These are phyloP conservation scores for Leishmania aethiopica DNA, from an alignment of 208 protist species.

Conservation along the genomic window DNA sequence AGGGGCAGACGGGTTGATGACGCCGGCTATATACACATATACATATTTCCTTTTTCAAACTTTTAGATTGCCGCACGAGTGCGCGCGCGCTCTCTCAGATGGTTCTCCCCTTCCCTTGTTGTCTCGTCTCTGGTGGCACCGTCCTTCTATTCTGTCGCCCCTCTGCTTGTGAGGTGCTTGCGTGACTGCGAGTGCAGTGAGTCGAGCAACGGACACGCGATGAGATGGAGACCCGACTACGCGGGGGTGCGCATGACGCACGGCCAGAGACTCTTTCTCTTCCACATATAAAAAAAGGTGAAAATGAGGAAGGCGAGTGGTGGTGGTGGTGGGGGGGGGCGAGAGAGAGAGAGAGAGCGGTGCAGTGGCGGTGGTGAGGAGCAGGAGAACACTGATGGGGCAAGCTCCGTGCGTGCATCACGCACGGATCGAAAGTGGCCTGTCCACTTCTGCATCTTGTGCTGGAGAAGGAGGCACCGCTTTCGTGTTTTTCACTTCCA, in stretches of 20 bases:
- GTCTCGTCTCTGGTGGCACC: too few species aligned
- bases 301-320: background rate
- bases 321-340: too few species aligned
- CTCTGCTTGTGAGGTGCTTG: background rate
- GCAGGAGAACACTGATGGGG: background rate
- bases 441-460: background rate
- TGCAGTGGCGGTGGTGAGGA: background rate
- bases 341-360: background rate
- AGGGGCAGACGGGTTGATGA: background rate
- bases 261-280: background rate
- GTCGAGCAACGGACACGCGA: background rate
- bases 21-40: background rate
- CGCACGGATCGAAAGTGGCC: background rate
- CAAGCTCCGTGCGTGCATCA: background rate
- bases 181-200: background rate
- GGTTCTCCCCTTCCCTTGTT: background rate
- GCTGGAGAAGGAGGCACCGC: background rate
- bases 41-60: background rate
- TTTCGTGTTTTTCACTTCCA: background rate
- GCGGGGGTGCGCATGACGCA: background rate
- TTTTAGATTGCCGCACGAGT: background rate
- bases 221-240: background rate
- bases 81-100: background rate
- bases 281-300: background rate
- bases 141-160: background rate